Evolutionary conservation across 441 rosid genomes (phyloP), one percentile per base, ranked within the genome.

Genomic region (Viola pubescens): DNA sequence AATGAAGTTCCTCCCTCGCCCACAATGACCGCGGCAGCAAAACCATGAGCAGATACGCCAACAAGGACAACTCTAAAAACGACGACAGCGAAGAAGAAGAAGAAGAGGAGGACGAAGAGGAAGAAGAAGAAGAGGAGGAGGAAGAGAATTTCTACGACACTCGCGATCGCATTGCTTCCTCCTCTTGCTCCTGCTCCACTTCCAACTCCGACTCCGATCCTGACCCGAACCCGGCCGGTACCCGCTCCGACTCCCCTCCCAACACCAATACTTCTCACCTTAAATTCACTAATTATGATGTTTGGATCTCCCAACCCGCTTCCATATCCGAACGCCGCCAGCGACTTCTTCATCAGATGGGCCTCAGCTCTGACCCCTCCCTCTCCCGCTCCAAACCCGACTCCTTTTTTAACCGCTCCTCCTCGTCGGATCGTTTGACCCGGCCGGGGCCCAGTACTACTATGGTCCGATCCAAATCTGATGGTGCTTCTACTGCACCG

Each of bases 61-160:
- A 70, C 75, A 80, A 64, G 63, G 68, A 71, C 68, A 48, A 66
- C 81, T 70, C 64, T 77, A 69, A 59, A 59, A 73, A 64, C 48
- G 77, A 68, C 6, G 54, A 64, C 52, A 67, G 75, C 49, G 71
- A 65, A 44, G 67, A 54, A 16, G 75, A 79, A 64, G 89, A 83
- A 56, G 66, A 49, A 3, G 81, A 73, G 3, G 81, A 80, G 5
- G 81, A 75, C n/a, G 84, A 79, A 56, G 94, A 84, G 49, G 65
- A 53, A 5, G 67, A 68, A 4, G 74, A 71, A 4, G 69, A 76
- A 3, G 79, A 78, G 9, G 83, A 75, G 44, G 84, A 78, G 45
- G 88, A 82, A 59, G 97, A 92, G 58, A 73, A 75, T 52, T 94
- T 90, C 73, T 90, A 86, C 77, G 99, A 94, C 68, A 85, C 99